These are phyloP conservation scores for Teratosphaeria zuluensis DNA, from an alignment of 2,329 filamentous ascomycete genomes.

Conservation along the genomic window DNA sequence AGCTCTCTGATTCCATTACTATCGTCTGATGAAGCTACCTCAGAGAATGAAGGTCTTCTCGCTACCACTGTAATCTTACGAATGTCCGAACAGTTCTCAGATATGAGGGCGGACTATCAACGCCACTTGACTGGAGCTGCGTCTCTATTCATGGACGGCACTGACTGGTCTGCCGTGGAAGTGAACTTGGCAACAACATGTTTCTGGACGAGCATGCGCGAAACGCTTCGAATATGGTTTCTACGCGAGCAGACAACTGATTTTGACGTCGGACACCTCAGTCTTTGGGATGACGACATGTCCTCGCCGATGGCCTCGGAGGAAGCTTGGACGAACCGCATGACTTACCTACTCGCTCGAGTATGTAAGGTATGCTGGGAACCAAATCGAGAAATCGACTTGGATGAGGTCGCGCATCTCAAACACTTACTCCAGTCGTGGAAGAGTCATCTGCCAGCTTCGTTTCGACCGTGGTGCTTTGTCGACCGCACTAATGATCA, in stretches of 20 bases:
- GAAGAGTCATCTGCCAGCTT: neutral
- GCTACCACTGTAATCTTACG: neutral
- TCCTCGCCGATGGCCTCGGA: neutral
- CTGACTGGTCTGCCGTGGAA: neutral
- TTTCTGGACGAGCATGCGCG: neutral
- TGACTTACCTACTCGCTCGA: neutral
- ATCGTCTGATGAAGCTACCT: neutral
- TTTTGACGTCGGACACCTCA: neutral
- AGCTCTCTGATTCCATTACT: neutral
- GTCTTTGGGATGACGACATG: neutral
- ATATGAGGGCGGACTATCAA: neutral
- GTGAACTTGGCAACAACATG: neutral
- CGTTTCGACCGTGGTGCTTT: neutral
- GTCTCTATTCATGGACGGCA: neutral
- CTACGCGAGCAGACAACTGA: neutral
- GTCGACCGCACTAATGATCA: neutral
- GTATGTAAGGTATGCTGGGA: neutral
- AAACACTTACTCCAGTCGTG: neutral
- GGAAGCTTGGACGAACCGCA: neutral
- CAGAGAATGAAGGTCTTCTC: neutral
- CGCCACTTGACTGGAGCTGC: neutral
- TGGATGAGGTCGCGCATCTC: neutral
- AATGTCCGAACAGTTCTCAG: neutral
- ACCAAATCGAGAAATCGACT: neutral
- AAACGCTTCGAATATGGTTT: neutral